phyloP scores from a whole-genome alignment of 2,329 filamentous ascomycete genomes.

The Bipolaris cookei region DNA sequence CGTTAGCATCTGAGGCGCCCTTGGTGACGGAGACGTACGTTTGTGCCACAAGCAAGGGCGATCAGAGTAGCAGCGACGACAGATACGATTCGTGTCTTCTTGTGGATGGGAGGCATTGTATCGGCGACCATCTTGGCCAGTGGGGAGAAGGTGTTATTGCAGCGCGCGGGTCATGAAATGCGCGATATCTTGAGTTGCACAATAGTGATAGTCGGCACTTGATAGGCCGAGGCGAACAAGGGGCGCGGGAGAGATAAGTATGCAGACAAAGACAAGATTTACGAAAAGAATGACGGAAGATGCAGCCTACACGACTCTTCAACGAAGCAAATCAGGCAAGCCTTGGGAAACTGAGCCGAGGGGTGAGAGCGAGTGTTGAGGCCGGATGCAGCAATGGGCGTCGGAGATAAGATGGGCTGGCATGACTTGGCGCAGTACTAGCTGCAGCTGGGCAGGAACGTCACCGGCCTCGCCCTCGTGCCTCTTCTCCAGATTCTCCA shows the following conservation, averaged over 20 bases:
- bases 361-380: constrained; percentile 5
- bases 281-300: not conserved
- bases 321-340: constrained; percentile 3
- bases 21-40: constrained; percentile 63
- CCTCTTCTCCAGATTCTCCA: constrained; percentile 16
- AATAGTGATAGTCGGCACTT: constrained; percentile 16
- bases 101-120: constrained; percentile 52
- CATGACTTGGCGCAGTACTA: constrained; percentile 16
- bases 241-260: not conserved
- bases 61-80: constrained; percentile 85
- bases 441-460: constrained; percentile 25
- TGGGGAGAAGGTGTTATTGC: constrained; percentile 21
- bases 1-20: constrained; percentile 32
- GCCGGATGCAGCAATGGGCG: constrained; percentile 11
- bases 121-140: constrained; percentile 32
- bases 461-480: constrained; percentile 24
- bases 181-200: constrained; percentile 7
- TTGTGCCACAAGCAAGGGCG: constrained; percentile 88
- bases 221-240: constrained; percentile 5
- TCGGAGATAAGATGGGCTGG: constrained; percentile 33
- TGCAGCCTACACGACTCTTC: not conserved
- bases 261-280: not conserved
- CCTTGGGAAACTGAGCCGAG: constrained; percentile 1
- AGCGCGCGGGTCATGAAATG: constrained; percentile 31
- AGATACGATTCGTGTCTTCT: constrained; percentile 75